Percentiles rank a stretch among this genome's conserved stretches.
These are phyloP conservation scores for Aspergillus jensenii DNA, from an alignment of 2,329 filamentous ascomycete genomes.

Conservation along the genomic window DNA sequence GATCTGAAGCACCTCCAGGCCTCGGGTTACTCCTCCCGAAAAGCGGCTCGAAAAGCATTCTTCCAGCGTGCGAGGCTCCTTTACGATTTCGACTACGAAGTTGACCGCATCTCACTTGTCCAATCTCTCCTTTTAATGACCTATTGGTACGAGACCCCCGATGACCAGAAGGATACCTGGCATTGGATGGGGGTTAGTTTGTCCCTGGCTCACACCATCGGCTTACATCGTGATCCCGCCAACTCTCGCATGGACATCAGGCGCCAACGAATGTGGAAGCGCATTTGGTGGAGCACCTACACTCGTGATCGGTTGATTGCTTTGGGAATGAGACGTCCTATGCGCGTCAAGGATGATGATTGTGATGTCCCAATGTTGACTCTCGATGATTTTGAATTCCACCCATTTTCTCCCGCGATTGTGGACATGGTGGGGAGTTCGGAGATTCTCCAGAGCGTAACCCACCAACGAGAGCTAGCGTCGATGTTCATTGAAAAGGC, in stretches of 20 bases:
- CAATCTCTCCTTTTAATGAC: slow-evolving; percentile 90
- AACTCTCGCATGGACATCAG: slow-evolving; percentile 71
- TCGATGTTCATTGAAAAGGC: slow-evolving; percentile 90
- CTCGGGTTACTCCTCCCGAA: slow-evolving; percentile 74
- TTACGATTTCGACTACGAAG: slow-evolving; percentile 95
- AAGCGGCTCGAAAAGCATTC: slow-evolving; percentile 81
- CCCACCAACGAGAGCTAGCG: slow-evolving; percentile 75
- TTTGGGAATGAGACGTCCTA: slow-evolving; percentile 88
- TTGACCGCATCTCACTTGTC: slow-evolving; percentile 82
- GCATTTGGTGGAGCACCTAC: slow-evolving; percentile 97
- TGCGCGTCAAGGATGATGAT: slow-evolving; percentile 88
- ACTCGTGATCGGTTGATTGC: slow-evolving; percentile 93
- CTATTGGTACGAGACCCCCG: slow-evolving; percentile 95
- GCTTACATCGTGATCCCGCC: slow-evolving; percentile 81
- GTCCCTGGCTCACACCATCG: slow-evolving; percentile 89
- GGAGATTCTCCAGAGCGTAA: slow-evolving; percentile 66
- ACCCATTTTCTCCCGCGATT: slow-evolving; percentile 65
- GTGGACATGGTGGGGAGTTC: slow-evolving; percentile 69
- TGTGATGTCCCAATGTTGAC: slow-evolving; percentile 91
- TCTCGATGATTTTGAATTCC: slow-evolving; percentile 80
- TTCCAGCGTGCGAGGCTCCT: slow-evolving; percentile 86
- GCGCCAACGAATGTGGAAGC: slow-evolving; percentile 83
- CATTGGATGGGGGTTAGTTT: slow-evolving; percentile 98
- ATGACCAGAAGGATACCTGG: slow-evolving; percentile 97
- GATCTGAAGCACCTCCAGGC: slow-evolving; percentile 73